Percentiles rank a stretch among this genome's conserved stretches.
Conservation (phyloP, 306 rosid genomes). For the Castanea crenata region DNA sequence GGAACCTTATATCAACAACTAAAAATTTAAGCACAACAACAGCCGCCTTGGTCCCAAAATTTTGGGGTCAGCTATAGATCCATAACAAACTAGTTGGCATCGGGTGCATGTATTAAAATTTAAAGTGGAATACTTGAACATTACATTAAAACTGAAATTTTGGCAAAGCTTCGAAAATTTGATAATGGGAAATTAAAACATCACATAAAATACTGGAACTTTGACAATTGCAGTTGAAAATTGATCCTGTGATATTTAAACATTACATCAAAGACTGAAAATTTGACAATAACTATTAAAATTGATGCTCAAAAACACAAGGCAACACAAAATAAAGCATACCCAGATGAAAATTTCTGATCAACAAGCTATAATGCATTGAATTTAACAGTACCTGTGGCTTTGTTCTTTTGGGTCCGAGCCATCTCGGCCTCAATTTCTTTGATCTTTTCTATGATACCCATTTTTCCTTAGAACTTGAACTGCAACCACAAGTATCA, state of each 20-base stretch:
- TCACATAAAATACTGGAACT: too few relatives aligned
- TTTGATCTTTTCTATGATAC: conserved; percentile 90
- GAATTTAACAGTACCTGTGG: conserved; percentile 55
- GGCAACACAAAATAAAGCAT: neutral
- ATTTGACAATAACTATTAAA: neutral
- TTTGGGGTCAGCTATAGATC: too few relatives aligned
- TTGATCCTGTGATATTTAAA: too few relatives aligned
- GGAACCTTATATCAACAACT: neutral
- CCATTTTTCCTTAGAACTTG: conserved; percentile 52
- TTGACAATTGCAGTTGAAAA: too few relatives aligned
- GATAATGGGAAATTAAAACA: too few relatives aligned
- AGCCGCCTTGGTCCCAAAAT: too few relatives aligned
- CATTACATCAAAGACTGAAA: neutral
- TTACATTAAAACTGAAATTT: too few relatives aligned
- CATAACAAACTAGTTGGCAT: too few relatives aligned
- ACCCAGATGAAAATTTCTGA: neutral
- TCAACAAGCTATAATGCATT: neutral
- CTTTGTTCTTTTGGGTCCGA: conserved; percentile 98
- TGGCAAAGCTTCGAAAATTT: too few relatives aligned
- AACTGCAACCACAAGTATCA: conserved; percentile 31
- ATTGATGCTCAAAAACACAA: neutral
- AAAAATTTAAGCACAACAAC: too few relatives aligned
- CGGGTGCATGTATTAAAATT: too few relatives aligned
- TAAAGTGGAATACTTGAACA: too few relatives aligned
- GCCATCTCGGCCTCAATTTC: conserved; percentile 99